Evolutionary conservation across 768 basidiomycete species (phyloP).

Genomic region (Tephrocybe sp.): DNA sequence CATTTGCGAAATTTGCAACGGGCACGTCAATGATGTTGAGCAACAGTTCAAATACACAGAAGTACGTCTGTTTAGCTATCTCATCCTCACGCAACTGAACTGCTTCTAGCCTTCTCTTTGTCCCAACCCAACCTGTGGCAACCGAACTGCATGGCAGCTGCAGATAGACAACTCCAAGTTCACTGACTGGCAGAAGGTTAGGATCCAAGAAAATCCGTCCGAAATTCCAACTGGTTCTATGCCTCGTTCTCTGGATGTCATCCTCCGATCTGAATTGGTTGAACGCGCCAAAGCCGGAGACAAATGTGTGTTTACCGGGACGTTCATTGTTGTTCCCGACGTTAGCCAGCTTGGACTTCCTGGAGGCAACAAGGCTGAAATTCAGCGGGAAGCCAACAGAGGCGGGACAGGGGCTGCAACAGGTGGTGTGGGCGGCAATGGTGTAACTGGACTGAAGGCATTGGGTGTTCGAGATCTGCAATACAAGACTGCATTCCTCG

Average conservation of each 20-base stretch:
- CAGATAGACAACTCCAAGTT: constrained; percentile 96
- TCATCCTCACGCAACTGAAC: constrained; percentile 7
- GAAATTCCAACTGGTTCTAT: constrained; percentile 99
- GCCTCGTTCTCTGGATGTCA: constrained; percentile 96
- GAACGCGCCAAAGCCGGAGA: constrained; percentile 99
- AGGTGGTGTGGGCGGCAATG: constrained; percentile 67
- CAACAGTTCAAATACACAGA: constrained; percentile 99
- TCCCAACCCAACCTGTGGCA: constrained; percentile 92
- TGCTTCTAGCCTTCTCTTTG: constrained; percentile 78
- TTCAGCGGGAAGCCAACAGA: constrained; percentile 81
- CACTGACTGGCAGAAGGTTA: constrained; percentile 98
- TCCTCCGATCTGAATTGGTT: constrained; percentile 91
- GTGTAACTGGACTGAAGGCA: constrained; percentile 92
- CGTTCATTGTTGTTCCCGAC: constrained; percentile 98
- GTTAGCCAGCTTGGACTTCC: constrained; percentile 94
- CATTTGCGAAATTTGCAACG: constrained; percentile 85
- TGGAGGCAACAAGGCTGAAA: constrained; percentile 87
- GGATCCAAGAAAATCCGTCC: constrained; percentile 98
- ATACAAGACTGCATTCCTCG: constrained; percentile 98
- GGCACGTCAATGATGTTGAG: constrained; percentile 87
- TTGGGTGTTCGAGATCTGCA: constrained; percentile 93
- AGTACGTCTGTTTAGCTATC: constrained; percentile 37
- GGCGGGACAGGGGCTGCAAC: constrained; percentile 57
- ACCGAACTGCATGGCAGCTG: constrained; percentile 87
- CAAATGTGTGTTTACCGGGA: constrained; percentile 96